Conservation (phyloP, 257 asterid genomes). For the Phtheirospermum japonicum region DNA sequence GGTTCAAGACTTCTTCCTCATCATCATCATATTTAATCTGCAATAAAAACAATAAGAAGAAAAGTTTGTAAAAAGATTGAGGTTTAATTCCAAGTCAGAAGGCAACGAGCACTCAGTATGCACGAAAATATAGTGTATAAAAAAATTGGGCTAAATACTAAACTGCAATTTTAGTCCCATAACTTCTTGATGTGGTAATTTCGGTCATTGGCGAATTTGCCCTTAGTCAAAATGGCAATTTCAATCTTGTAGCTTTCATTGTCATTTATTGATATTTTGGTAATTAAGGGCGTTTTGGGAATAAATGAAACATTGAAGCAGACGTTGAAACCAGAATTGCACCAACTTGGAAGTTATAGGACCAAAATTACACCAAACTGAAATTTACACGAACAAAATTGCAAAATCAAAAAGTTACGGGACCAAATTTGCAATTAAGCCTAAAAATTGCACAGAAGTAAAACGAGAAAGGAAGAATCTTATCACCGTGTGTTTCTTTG, state of each 20-base stretch:
- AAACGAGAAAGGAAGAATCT: constrained; percentile 3
- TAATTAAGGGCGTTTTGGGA: background rate
- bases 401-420: background rate
- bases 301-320: background rate
- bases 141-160: background rate
- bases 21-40: constrained; percentile 43
- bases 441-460: background rate
- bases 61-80: background rate
- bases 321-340: background rate
- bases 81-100: background rate
- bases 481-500: constrained; percentile 45
- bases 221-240: background rate
- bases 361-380: background rate
- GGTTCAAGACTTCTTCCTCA: constrained; percentile 35
- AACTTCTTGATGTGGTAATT: background rate
- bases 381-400: no score
- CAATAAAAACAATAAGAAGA: constrained; percentile 13
- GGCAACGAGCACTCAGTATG: background rate
- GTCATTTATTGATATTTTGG: background rate
- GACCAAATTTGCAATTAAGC: background rate
- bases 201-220: background rate
- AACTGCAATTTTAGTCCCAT: background rate
- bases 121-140: background rate
- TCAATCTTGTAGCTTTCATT: background rate
- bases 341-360: background rate